Percentiles rank a stretch among this genome's conserved stretches.
Conservation (phyloP, 805 yeast species). For the Blastobotrys robertii region DNA sequence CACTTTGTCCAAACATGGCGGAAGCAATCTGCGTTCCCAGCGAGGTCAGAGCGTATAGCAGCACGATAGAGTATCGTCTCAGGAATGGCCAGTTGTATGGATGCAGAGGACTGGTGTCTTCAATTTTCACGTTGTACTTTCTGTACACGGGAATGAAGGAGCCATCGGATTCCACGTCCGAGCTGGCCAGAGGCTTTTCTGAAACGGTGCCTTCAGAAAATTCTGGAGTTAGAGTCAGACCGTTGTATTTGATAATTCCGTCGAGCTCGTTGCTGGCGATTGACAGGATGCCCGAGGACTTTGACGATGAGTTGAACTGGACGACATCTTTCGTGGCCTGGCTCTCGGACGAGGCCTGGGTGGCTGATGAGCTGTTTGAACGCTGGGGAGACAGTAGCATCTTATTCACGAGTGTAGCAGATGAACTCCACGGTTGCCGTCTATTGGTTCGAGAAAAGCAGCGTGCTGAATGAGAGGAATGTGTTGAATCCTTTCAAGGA, state of each 20-base stretch:
- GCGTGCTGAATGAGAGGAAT: too few species aligned
- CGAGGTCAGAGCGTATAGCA: conserved; percentile 7
- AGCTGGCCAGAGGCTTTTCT: too few species aligned
- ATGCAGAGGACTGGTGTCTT: neutral
- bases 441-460: too few species aligned
- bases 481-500: too few species aligned
- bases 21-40: conserved; percentile 10
- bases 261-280: neutral
- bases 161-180: neutral
- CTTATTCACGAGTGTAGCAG: too few species aligned
- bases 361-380: too few species aligned
- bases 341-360: too few species aligned
- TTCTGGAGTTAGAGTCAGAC: neutral
- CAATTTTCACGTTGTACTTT: conserved; percentile 2
- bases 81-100: conserved; percentile 8
- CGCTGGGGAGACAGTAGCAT: too few species aligned
- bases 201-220: neutral
- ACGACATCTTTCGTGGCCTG: too few species aligned
- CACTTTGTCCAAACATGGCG: conserved; percentile 9
- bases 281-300: neutral
- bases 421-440: too few species aligned
- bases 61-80: conserved; percentile 3
- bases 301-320: neutral
- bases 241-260: neutral
- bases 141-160: conserved; percentile 2